Base-by-base conservation (phyloP, 257 asterid species). In the Solanum arcanum region DNA sequence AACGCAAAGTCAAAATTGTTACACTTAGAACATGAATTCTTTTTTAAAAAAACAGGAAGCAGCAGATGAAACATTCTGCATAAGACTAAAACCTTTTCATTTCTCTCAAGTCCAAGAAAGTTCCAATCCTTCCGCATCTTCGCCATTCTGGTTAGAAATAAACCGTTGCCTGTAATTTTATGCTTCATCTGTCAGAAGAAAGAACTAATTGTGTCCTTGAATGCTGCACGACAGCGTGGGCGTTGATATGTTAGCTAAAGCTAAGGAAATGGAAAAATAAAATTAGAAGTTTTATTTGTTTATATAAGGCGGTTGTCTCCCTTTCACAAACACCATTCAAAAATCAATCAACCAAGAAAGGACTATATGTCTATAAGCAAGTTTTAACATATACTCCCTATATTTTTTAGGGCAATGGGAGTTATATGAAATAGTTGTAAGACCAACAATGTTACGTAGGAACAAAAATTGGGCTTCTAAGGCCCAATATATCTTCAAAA, bases 101-200 rank as follows among this genome's bases (percentile, higher is more conserved):
- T 94, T 44, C 93, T 91, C 91, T 97, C 99, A 59, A 97, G 90
- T 77, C 99, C 98, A 87, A 97, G 98, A 89, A 95, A 95, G 91
- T 97, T 97, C 94, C 90, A 89, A 91, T 97, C 93, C 83, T 88
- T 93, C 89, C 87, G 88, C 92, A 83, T 91, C 88, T 70, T 91
- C 60, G 98, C 97, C 98, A 97, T 95, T 89, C 92, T 94, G 87
- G 91, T 92, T 87, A 95, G 86, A 92, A 97, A 97, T 90, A 94
- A 88, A 66, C 99, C 99, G 87, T 97, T 97, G 60, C 99, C 98
- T 97, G 94, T 89, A 78, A 88, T 25, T 86, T 87, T 82, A 44
- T 83, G 85, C 72, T 87, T 72, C n/a, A 46, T 87, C 23, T 86
- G 76, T 89, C 77, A 74, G 74, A 72, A 77, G 23, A 29, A 83